These are phyloP conservation scores for Paramecium primaurelia DNA, from an alignment of 73 alveolate genomes.

Conservation along the genomic window DNA sequence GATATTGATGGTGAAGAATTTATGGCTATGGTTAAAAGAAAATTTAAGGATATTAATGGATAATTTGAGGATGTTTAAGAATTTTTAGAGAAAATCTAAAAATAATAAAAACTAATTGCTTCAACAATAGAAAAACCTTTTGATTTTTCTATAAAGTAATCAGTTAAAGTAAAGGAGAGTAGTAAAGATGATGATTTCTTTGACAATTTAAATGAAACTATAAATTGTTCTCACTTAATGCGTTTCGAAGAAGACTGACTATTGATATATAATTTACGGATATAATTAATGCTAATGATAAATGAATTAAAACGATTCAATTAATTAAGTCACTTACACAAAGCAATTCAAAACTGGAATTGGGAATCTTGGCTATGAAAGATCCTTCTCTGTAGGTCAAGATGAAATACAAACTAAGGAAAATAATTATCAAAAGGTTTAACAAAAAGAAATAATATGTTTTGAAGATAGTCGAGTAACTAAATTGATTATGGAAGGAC, in stretches of 20 bases:
- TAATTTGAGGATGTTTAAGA: background rate
- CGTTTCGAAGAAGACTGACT: slow-evolving; percentile 11
- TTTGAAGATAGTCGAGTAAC: slow-evolving; percentile 7
- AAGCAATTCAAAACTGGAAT: background rate
- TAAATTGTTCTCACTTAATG: background rate
- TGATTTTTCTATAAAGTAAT: background rate
- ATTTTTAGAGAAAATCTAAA: background rate
- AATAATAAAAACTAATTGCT: background rate
- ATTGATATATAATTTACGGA: background rate
- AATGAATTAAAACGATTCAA: background rate
- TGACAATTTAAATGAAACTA: background rate
- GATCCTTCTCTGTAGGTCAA: background rate
- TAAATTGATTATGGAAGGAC: background rate
- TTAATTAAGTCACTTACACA: background rate
- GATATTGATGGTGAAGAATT: slow-evolving; percentile 48
- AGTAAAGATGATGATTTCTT: slow-evolving; percentile 6
- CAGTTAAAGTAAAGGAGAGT: background rate
- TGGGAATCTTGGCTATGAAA: background rate
- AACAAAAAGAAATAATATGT: background rate
- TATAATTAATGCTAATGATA: background rate
- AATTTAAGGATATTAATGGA: background rate
- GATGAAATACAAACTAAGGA: background rate
- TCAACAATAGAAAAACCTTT: background rate
- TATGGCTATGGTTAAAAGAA: slow-evolving; percentile 36
- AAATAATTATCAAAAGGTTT: background rate